Conservation (phyloP, 2,329 filamentous ascomycete species). For the Talaromyces piceae region DNA sequence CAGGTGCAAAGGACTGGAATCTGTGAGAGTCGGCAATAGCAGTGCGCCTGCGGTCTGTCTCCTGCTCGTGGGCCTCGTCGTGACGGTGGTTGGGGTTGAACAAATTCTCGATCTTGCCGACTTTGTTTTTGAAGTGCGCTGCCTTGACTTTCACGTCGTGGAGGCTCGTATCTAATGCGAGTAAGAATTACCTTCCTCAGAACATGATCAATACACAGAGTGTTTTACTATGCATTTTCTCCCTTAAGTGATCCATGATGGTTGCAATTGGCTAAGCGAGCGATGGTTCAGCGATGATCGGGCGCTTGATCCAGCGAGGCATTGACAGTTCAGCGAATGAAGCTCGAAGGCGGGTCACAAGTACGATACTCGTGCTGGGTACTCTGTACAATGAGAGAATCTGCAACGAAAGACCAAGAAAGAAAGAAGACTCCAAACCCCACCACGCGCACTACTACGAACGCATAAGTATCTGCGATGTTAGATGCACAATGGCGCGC, state of each 20-base stretch:
- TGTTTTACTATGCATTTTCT: conserved; percentile 7
- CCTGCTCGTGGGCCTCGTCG: conserved; percentile 84
- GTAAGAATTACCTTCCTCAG: background rate
- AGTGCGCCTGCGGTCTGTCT: conserved; percentile 71
- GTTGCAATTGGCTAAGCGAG: conserved; percentile 1
- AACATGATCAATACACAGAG: background rate
- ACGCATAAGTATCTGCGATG: background rate
- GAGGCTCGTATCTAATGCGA: conserved; percentile 2
- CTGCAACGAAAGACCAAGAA: background rate
- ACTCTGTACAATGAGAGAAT: background rate
- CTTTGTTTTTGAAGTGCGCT: conserved; percentile 49
- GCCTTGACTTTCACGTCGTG: conserved; percentile 7
- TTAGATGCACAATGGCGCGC: background rate
- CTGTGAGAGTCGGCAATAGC: conserved; percentile 58
- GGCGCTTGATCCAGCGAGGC: background rate
- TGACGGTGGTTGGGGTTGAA: conserved; percentile 81
- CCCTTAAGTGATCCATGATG: conserved; percentile 9
- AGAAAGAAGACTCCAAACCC: background rate
- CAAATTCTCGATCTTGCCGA: conserved; percentile 58
- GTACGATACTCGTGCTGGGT: too few species aligned
- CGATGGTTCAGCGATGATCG: background rate
- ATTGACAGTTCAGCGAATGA: background rate
- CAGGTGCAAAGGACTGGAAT: conserved; percentile 85
- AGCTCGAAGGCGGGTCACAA: background rate
- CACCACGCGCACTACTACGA: background rate